Conservation (phyloP, 1,139 yeast species). For the Nakaseomyces bracarensis region DNA sequence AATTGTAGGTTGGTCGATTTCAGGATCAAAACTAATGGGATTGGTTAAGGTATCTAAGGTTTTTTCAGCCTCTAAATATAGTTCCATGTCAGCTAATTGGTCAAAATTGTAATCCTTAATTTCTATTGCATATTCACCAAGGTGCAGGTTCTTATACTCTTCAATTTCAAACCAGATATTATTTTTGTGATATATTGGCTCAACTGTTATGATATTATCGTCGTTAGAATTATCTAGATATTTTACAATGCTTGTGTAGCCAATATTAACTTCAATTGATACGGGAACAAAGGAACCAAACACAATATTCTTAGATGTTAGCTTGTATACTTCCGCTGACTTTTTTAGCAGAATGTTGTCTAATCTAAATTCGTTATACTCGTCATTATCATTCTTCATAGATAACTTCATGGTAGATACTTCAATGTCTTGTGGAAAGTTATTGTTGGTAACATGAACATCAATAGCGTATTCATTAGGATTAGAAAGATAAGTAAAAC, state of each 20-base stretch:
- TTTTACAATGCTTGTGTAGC: constrained; percentile 22
- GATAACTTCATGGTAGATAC: constrained; percentile 18
- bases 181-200: constrained; percentile 13
- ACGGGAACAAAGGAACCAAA: constrained; percentile 23
- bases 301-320: constrained; percentile 19
- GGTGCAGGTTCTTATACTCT: constrained; percentile 15
- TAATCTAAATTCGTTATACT: constrained; percentile 15
- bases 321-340: constrained; percentile 9
- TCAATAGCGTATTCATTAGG: constrained; percentile 23
- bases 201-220: constrained; percentile 15
- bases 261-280: constrained; percentile 22
- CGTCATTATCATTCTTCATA: constrained; percentile 17
- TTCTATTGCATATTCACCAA: constrained; percentile 18
- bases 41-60: constrained; percentile 6
- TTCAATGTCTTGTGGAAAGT: constrained; percentile 17
- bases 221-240: constrained; percentile 14
- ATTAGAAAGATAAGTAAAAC: constrained; percentile 9
- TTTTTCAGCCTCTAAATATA: constrained; percentile 12
- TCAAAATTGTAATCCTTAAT: constrained; percentile 7
- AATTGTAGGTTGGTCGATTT: constrained; percentile 2
- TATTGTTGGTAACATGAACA: constrained; percentile 14
- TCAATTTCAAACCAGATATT: constrained; percentile 16
- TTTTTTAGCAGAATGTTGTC: constrained; percentile 10
- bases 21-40: constrained; percentile 17
- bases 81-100: constrained; percentile 3